Percentiles rank a stretch among this genome's conserved stretches.
Evolutionary conservation across 2,329 filamentous ascomycete genomes (phyloP).

Genomic region (Acarospora socialis): DNA sequence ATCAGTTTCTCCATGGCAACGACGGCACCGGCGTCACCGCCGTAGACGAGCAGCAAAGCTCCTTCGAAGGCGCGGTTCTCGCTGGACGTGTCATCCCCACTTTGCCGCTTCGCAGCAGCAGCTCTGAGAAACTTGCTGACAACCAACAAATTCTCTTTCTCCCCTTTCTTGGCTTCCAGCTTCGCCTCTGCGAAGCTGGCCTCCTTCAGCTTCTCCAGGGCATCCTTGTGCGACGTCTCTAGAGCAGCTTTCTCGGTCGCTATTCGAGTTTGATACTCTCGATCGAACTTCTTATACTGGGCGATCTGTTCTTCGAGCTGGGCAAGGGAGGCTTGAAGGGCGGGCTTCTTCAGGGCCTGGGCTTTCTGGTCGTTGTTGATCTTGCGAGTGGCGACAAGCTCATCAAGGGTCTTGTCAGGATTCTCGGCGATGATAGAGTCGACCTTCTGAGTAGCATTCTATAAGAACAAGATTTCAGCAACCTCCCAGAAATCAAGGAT

Average conservation of each 20-base stretch:
- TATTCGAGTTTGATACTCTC: constrained; percentile 42
- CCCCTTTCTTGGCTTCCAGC: constrained; percentile 31
- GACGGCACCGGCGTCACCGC: constrained; percentile 45
- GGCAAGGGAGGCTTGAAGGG: constrained; percentile 39
- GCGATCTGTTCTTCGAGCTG: constrained; percentile 47
- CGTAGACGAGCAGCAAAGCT: constrained; percentile 48
- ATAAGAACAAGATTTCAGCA: constrained; percentile 14
- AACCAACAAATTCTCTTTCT: constrained; percentile 41
- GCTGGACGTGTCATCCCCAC: constrained; percentile 41
- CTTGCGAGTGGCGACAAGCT: constrained; percentile 47
- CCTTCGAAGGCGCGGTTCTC: constrained; percentile 51
- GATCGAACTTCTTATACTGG: constrained; percentile 46
- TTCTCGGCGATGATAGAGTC: constrained; percentile 47
- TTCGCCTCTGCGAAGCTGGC: constrained; percentile 35
- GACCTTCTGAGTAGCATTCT: constrained; percentile 46
- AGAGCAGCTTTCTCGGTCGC: constrained; percentile 41
- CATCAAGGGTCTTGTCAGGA: constrained; percentile 44
- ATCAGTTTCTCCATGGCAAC: constrained; percentile 46
- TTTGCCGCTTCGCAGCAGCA: constrained; percentile 45
- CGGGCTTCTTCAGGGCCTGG: constrained; percentile 47
- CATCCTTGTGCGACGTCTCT: constrained; percentile 39
- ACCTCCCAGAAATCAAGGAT: neutral
- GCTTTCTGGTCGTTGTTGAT: constrained; percentile 53
- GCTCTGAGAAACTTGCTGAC: constrained; percentile 49
- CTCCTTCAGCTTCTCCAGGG: constrained; percentile 39